phyloP scores from a whole-genome alignment of 1,284 basidiomycete species.

The Fistulinella cinereoalba region DNA sequence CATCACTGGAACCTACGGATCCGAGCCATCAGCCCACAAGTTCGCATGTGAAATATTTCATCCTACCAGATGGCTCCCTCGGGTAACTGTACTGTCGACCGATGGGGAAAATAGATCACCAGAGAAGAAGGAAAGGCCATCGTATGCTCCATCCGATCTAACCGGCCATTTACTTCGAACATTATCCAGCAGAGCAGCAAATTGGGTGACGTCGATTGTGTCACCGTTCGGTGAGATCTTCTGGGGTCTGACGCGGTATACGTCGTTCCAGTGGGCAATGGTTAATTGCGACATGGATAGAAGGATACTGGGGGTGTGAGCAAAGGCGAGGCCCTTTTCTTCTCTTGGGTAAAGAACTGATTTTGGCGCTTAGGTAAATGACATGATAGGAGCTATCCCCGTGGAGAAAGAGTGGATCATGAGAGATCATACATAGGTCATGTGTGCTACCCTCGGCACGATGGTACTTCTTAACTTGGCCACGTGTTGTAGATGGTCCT shows the following conservation, averaged over 20 bases:
- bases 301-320: too few relatives aligned
- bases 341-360: too few relatives aligned
- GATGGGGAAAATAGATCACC: constrained; percentile 88
- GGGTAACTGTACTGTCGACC: constrained; percentile 82
- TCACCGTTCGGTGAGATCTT: constrained; percentile 52
- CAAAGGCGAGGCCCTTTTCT: too few relatives aligned
- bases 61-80: constrained; percentile 88
- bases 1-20: constrained; percentile 73
- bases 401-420: too few relatives aligned
- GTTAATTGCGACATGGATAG: constrained; percentile 27
- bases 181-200: constrained; percentile 59
- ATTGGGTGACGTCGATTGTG: constrained; percentile 77
- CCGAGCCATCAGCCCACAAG: neutral
- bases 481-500: too few relatives aligned
- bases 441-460: too few relatives aligned
- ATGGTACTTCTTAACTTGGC: too few relatives aligned
- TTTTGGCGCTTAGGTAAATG: too few relatives aligned
- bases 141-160: constrained; percentile 49
- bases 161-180: constrained; percentile 53
- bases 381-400: too few relatives aligned
- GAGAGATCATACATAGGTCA: too few relatives aligned
- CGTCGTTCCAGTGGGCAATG: constrained; percentile 69
- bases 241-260: constrained; percentile 72
- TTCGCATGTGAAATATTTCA: neutral
- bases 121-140: constrained; percentile 84